A percentile compares a stretch with the other conserved stretches of the same genome.
Evolutionary conservation across 805 yeast species (phyloP).

Genomic region (Lipomyces spencermartinsiae): DNA sequence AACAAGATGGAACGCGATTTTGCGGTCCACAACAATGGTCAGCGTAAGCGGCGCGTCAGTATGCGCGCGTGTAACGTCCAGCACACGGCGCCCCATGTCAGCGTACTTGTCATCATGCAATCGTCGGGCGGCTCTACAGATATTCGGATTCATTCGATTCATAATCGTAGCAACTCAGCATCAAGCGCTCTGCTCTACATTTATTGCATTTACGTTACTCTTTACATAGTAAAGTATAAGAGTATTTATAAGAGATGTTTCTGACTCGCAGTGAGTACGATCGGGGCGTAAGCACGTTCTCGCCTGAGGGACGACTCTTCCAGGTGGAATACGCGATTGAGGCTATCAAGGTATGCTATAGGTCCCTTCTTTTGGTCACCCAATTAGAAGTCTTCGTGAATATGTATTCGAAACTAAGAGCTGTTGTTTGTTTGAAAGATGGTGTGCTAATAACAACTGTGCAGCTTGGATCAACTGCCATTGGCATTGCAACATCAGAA

Average conservation of each 20-base stretch:
- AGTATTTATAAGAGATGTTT: constrained; percentile 63
- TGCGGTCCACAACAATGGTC: background rate
- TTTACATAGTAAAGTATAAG: constrained; percentile 2
- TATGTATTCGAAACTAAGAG: constrained; percentile 1
- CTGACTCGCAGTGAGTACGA: constrained; percentile 99
- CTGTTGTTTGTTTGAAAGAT: constrained; percentile 2
- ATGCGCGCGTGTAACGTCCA: constrained; percentile 10
- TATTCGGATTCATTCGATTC: background rate
- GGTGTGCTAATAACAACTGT: background rate
- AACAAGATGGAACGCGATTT: background rate
- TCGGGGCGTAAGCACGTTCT: constrained; percentile 97
- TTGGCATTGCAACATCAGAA: constrained; percentile 92
- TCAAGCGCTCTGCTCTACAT: background rate
- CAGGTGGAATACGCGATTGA: constrained; percentile 98
- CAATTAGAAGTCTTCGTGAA: background rate
- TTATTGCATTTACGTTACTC: background rate
- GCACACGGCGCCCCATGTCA: background rate
- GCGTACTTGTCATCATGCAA: background rate
- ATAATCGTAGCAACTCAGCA: background rate
- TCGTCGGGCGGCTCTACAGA: background rate
- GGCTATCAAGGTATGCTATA: constrained; percentile 73
- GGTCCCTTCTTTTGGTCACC: background rate
- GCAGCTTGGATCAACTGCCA: constrained; percentile 90
- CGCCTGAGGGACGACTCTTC: constrained; percentile 97
- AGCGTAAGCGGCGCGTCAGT: background rate